phyloP scores from a whole-genome alignment of 2,329 filamentous ascomycete species.

The Plectosphaerella plurivora region DNA sequence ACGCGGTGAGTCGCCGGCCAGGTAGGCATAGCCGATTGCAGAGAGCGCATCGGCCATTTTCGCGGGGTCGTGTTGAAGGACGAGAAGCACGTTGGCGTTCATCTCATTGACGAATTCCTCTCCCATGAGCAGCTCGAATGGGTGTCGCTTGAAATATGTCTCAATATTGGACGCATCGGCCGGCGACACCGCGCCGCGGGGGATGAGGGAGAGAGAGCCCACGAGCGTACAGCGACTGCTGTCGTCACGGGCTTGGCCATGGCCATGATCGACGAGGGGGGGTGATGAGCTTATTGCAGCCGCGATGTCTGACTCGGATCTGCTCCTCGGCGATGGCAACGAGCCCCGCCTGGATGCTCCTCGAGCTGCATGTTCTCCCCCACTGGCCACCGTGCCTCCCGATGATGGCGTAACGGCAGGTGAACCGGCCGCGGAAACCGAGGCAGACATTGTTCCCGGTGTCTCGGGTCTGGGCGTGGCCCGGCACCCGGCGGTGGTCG shows the following conservation, averaged over 20 bases:
- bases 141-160: conserved; percentile 23
- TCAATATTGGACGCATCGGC: conserved; percentile 21
- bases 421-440: not conserved
- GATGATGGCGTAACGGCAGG: not conserved
- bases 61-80: conserved; percentile 21
- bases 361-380: too few species aligned
- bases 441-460: not conserved
- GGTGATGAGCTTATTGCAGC: not conserved
- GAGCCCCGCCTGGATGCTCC: too few species aligned
- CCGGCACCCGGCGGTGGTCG: not conserved
- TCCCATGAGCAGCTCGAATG: conserved; percentile 21
- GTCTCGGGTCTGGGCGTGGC: not conserved
- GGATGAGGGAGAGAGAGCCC: conserved; percentile 14
- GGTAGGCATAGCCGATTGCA: conserved; percentile 22
- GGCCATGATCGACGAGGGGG: not conserved
- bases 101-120: conserved; percentile 24
- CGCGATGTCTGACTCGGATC: not conserved
- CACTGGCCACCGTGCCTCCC: not conserved
- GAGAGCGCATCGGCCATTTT: conserved; percentile 21
- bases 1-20: conserved; percentile 9
- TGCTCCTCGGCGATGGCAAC: too few species aligned
- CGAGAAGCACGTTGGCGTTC: conserved; percentile 22
- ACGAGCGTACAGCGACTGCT: not conserved
- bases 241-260: too few species aligned
- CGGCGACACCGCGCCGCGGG: conserved; percentile 16